Base-by-base conservation (phyloP, 192 early-diverging fungal genomes). In the Linnemannia hyalina region DNA sequence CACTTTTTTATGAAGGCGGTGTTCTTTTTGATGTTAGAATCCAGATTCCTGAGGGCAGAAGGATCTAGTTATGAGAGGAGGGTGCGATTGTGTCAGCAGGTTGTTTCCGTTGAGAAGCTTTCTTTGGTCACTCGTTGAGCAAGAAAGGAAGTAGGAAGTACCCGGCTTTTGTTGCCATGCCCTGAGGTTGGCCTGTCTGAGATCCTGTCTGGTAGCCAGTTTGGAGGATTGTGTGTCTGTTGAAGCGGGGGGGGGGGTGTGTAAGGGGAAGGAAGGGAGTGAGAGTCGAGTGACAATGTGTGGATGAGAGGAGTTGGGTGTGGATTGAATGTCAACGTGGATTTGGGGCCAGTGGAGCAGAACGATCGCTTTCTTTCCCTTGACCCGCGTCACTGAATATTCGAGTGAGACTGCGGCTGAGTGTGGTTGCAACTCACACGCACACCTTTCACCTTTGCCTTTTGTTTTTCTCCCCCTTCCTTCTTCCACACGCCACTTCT, bases 1-100 rank as follows among this genome's bases (percentile, higher is more conserved):
- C 91, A 99, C 79, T 98, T 98, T 84, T 97, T 97, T 76, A 98
- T 96, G 84, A 99, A 99, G 22, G 94, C 93, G 8, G 96, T 97
- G 89, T 99, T 99, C 91, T 99, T 99, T 86, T 99, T 99, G 69
- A 99, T 96, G 89, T 96, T 98, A 73, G 96, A 95, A 81, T 99
- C 99, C 26, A 99, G 91, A 65, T 92, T 95, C 77, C 90, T 90
- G 60, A 89, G 82, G 57, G 78, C 77, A 41, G 86, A 78, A 11
- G 86, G 77, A 79, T 91, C 91, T 91, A 85, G 1, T 70, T 35
- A 32, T 8, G 32, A 26, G 9, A 23, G 16, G 13, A 46, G 16
- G 32, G 46, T 16, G 4, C 4, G 68, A 70, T 26, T 36, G 22
- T 54, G 49, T 75, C 36, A 49, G 74, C 35, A 3, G 41, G 26